phyloP scores from a whole-genome alignment of 352 stramenopile genomes.

The Pythium rhizo-oryzae region DNA sequence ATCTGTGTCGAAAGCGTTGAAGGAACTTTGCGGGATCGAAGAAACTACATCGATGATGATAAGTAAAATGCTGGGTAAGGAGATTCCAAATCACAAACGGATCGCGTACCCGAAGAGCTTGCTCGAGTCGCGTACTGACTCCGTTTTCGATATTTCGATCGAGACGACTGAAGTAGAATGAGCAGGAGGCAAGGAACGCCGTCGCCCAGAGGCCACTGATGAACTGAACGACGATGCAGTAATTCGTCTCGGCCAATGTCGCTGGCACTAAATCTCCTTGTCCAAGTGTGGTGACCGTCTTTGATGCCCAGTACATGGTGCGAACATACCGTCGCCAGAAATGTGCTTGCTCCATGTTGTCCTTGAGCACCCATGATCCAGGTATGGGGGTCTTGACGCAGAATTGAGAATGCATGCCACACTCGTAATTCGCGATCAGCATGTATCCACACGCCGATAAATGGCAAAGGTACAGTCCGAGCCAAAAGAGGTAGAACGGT shows the following conservation, averaged over 20 bases:
- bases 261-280: constrained; percentile 69
- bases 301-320: constrained; percentile 69
- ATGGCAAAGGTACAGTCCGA: constrained; percentile 67
- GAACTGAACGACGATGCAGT: constrained; percentile 70
- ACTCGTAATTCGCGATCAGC: constrained; percentile 44
- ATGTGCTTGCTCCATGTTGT: constrained; percentile 53
- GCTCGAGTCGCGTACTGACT: constrained; percentile 57
- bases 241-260: constrained; percentile 56
- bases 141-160: constrained; percentile 59
- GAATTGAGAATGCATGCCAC: constrained; percentile 21
- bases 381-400: constrained; percentile 34
- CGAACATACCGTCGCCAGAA: constrained; percentile 54
- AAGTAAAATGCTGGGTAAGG: not conserved
- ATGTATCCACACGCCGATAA: constrained; percentile 62
- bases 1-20: constrained; percentile 38
- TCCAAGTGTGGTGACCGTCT: constrained; percentile 68
- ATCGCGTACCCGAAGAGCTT: constrained; percentile 40
- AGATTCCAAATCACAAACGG: not conserved
- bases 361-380: constrained; percentile 62
- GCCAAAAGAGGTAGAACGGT: constrained; percentile 43
- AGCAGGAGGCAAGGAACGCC: constrained; percentile 61
- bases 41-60: constrained; percentile 37
- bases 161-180: constrained; percentile 71
- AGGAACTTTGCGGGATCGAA: constrained; percentile 46
- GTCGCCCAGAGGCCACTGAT: constrained; percentile 69